These are phyloP conservation scores for Xylariales sp. DNA, from an alignment of 2,329 filamentous ascomycete species.

Conservation along the genomic window DNA sequence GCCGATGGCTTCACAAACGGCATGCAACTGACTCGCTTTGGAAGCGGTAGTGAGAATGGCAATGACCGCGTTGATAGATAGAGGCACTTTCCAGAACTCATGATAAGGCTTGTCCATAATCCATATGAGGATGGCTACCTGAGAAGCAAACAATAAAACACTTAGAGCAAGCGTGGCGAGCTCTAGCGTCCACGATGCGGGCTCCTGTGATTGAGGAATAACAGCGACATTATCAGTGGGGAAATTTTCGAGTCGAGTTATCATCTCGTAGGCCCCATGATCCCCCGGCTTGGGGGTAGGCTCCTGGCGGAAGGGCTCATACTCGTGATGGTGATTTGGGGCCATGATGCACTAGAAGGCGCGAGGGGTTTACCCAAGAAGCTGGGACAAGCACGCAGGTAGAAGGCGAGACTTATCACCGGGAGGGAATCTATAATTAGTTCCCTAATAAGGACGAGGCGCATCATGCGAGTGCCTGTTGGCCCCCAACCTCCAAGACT, in stretches of 20 bases:
- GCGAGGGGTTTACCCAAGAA: no score
- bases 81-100: conserved; percentile 15
- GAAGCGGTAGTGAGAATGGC: conserved; percentile 31
- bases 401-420: no score
- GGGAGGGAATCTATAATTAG: no score
- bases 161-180: conserved; percentile 23
- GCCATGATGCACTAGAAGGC: background rate
- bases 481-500: no score
- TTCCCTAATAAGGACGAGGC: no score
- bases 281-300: background rate
- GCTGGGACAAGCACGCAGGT: no score
- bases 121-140: conserved; percentile 23
- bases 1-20: conserved; percentile 31
- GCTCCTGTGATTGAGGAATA: background rate
- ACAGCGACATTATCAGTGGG: background rate
- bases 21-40: conserved; percentile 29
- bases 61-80: conserved; percentile 30
- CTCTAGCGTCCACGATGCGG: conserved; percentile 26
- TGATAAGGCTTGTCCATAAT: conserved; percentile 32
- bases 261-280: conserved; percentile 16
- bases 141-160: conserved; percentile 24
- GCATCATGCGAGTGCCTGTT: no score
- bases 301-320: background rate
- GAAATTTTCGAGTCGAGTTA: background rate
- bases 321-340: background rate